Evolutionary conservation across 2,329 filamentous ascomycete species (phyloP), one percentile per base, ranked within the genome.

Genomic region (Trichoderma koningii): DNA sequence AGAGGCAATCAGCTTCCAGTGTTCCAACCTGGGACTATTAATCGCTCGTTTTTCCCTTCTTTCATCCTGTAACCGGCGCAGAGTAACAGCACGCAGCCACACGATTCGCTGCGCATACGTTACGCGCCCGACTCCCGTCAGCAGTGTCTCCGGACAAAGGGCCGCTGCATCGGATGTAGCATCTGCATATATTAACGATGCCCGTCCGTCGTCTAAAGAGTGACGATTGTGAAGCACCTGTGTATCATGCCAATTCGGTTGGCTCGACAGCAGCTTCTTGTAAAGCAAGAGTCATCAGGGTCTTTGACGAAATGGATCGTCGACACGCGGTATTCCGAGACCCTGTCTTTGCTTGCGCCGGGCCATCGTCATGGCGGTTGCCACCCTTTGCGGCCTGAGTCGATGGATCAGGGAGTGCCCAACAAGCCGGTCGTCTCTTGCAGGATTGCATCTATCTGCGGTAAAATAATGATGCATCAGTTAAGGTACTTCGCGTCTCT

Each of bases 81-180:
- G 34, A 14, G 10, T 14, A 34, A 38, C 7, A 15, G n/a, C 47
- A 44, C 19, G 23, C 26, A 47, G 41, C 41, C 41, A 42, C 41
- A 9, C 3, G 7, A 12, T 3, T 14, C 55, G 55, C 41, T 45
- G 55, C 55, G 55, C 41, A 26, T 41, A 42, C 55, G 55, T 57
- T 47, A 57, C 55, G 42, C 26, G 41, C 55, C 42, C 55, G 42
- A 38, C 21, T 30, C 55, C 42, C 55, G 55, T 57, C 55, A 26
- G 55, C 9, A 7, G 26, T 57, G 55, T 26, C 55, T 21, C 42
- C 42, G 42, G 42, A 57, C 42, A 47, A 47, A 57, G 55, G 55
- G 55, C 26, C 5, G 55, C 21, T 23, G 55, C 55, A 44, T 45
- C 19, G 15, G n/a, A 44, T 17, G 41, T 17, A 14, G 34, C 34